Conservation (phyloP, 1,139 yeast species). For the Pneumocystis jirovecii region DNA sequence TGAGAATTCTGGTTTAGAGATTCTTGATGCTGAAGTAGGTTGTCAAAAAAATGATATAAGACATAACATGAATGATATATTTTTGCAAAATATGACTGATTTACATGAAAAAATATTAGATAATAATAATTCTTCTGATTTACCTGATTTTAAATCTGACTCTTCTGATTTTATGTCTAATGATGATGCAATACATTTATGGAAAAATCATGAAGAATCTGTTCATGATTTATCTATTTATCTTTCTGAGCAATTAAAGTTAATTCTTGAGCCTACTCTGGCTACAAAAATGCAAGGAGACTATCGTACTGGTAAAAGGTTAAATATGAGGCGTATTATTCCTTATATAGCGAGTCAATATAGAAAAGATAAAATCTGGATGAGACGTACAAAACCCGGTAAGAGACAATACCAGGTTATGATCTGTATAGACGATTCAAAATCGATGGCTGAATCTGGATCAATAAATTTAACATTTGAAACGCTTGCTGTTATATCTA, state of each 20-base stretch:
- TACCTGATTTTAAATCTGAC: not conserved
- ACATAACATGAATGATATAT: constrained; percentile 15
- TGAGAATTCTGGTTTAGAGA: constrained; percentile 10
- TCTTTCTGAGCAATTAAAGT: constrained; percentile 79
- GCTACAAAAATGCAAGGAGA: constrained; percentile 92
- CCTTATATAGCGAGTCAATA: constrained; percentile 96
- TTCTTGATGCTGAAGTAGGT: constrained; percentile 7
- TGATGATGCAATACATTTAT: constrained; percentile 58
- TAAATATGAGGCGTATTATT: constrained; percentile 93
- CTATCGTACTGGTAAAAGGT: constrained; percentile 89
- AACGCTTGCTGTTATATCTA: constrained; percentile 84
- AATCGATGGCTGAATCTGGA: constrained; percentile 83
- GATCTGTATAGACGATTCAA: constrained; percentile 95
- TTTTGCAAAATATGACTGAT: constrained; percentile 22
- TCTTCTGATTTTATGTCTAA: constrained; percentile 25
- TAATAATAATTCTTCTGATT: constrained; percentile 7
- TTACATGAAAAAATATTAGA: constrained; percentile 21
- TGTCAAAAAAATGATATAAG: constrained; percentile 20
- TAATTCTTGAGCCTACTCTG: constrained; percentile 86
- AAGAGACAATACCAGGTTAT: constrained; percentile 93
- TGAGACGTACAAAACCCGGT: constrained; percentile 92
- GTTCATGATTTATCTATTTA: constrained; percentile 80
- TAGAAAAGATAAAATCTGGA: constrained; percentile 96
- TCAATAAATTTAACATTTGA: constrained; percentile 86
- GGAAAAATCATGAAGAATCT: constrained; percentile 69